phyloP scores from a whole-genome alignment of 495 filamentous ascomycete genomes.

The Ramalina peruviana region DNA sequence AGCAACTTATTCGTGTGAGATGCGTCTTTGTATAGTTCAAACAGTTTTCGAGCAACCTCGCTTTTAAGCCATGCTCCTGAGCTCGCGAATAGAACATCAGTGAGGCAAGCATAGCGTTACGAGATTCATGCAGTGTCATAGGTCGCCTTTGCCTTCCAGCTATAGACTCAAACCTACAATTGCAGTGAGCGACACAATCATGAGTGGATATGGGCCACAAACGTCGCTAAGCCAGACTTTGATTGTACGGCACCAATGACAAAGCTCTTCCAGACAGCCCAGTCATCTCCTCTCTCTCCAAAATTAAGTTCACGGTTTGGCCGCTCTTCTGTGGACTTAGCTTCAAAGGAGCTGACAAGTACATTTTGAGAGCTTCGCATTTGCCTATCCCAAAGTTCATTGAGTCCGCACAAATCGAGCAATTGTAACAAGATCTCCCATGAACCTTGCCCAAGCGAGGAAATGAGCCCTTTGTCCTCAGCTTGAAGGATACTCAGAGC shows the following conservation, averaged over 20 bases:
- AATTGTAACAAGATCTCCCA: slow-evolving; percentile 35
- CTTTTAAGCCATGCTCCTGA: not conserved
- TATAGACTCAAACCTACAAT: no score
- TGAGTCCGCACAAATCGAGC: slow-evolving; percentile 29
- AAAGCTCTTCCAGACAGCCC: slow-evolving; percentile 39
- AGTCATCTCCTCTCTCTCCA: slow-evolving; percentile 34
- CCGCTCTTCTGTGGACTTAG: not conserved
- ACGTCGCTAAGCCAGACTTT: no score
- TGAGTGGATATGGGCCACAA: no score
- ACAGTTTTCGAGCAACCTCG: slow-evolving; percentile 28
- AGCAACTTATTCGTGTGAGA: slow-evolving; percentile 38
- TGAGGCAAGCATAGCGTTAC: slow-evolving; percentile 33
- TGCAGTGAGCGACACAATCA: no score
- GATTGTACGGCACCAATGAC: slow-evolving; percentile 14
- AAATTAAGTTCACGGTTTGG: not conserved
- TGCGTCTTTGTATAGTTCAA: slow-evolving; percentile 36
- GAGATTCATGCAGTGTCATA: slow-evolving; percentile 22
- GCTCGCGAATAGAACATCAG: slow-evolving; percentile 5
- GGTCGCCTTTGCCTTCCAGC: no score
- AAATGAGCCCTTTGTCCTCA: slow-evolving; percentile 34
- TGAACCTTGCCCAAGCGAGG: slow-evolving; percentile 37
- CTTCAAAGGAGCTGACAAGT: slow-evolving; percentile 21
- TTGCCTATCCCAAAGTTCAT: slow-evolving; percentile 32
- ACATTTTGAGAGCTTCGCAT: slow-evolving; percentile 28
- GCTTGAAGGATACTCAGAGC: slow-evolving; percentile 37